These are phyloP conservation scores for Trametes cubensis DNA, from an alignment of 768 basidiomycete genomes.

Conservation along the genomic window DNA sequence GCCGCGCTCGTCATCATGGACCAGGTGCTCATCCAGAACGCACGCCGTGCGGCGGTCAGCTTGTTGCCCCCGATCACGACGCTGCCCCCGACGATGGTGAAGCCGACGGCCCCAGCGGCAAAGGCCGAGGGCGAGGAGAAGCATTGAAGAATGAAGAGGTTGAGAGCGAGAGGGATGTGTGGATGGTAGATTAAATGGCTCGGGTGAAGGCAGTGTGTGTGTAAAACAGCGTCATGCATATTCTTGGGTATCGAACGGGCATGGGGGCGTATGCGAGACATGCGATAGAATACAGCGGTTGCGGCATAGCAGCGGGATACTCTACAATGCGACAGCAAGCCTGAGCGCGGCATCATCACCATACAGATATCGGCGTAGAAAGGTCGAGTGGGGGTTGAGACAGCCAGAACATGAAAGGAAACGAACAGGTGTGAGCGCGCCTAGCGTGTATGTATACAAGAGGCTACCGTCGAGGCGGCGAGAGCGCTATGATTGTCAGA, in stretches of 20 bases:
- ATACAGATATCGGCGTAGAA: no score
- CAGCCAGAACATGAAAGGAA: not conserved
- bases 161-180: not conserved
- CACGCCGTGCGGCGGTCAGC: slow-evolving; percentile 71
- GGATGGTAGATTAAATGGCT: not conserved
- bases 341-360: not conserved
- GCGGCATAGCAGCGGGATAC: slow-evolving; percentile 6
- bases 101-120: slow-evolving; percentile 43
- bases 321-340: slow-evolving; percentile 11
- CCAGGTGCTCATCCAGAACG: slow-evolving; percentile 85
- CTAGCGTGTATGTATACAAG: no score
- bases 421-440: not conserved
- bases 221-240: not conserved
- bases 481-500: slow-evolving; percentile 4
- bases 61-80: slow-evolving; percentile 85
- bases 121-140: slow-evolving; percentile 3
- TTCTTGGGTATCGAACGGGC: slow-evolving; percentile 5
- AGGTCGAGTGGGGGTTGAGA: slow-evolving; percentile 2
- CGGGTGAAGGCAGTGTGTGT: not conserved
- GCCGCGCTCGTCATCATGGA: slow-evolving; percentile 96
- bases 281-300: slow-evolving; percentile 13
- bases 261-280: not conserved
- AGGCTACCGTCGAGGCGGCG: not conserved
- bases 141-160: not conserved
- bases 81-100: slow-evolving; percentile 91